Base-by-base conservation (phyloP, 1,284 basidiomycete genomes). In the Trichosporon inkin region DNA sequence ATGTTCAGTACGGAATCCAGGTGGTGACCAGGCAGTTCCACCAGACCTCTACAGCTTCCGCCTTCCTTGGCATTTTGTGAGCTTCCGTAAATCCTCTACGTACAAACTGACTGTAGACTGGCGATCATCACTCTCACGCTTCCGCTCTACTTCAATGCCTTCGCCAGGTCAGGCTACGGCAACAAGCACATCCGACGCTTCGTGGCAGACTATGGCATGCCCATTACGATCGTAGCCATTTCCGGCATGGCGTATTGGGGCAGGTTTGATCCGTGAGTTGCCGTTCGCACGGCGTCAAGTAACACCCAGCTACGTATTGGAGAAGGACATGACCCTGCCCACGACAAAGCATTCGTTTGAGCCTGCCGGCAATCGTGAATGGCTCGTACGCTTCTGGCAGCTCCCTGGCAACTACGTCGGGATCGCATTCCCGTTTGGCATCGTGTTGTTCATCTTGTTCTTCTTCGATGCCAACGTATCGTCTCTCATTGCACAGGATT, bases 361-460 rank as follows among this genome's bases (percentile, higher is more conserved):
- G 62, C 86, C 91, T 6, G 90, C 88, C 0, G 83, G 84, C 16
- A 86, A 86, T 10, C 79, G 92, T 57, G 78, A 81, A 2, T 99
- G 93, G 95, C 80, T 97, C 2, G 88, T 98, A 13, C 83, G 79
- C 32, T 98, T 97, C 73, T 98, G 94, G 94, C 80, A 94, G 67
- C 81, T 97, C 6, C 87, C 90, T 22, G 86, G 84, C 0, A 90
- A 90, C 77, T 98, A 92, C 87, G 88, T 95, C 3, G 92, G 88
- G 22, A 92, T 82, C 13, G 81, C 82, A 0, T 76, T 84, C 22
- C 81, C 81, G 0, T 82, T 83, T 61, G 82, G 82, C 2, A 70
- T 81, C 36, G 71, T 80, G 11, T 67, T 81, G 13, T 80, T 79
- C 64, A 76, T 82, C 57, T 66, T 82, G 28, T 81, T 81, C 69